Base-by-base conservation (phyloP, 148 eudicot genomes). In the Heliosperma pusillum region DNA sequence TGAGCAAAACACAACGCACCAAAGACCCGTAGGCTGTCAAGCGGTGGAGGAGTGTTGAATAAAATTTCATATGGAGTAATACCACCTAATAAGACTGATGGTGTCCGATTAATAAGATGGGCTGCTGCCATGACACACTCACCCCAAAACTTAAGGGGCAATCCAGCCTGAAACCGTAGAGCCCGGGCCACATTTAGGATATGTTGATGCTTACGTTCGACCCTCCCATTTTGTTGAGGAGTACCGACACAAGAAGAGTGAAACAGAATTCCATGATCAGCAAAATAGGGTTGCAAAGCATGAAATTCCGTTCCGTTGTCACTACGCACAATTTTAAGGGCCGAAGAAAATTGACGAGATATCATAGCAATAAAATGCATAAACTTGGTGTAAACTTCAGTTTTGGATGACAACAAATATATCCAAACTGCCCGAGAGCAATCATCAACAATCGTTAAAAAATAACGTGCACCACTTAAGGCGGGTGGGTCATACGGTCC, bases 131-230 rank as follows among this genome's bases (percentile, higher is more conserved):
- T n/a, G n/a, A n/a, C n/a, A 61, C 26, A 62, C 11, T 62, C 66
- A 21, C 66, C 66, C 66, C 66, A 62, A 22, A 62, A 62, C n/a
- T 8, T 6, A 20, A 62, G 26, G 66, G 66, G 66, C 7, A 62
- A 15, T 1, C 30, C 30, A 10, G 11, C 30, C 15, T 22, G 30
- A 22, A 62, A 62, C 27, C 29, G 29, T 21, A 62, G n/a, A 15
- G 25, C 9, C 12, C 27, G 22, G 9, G n/a, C 62, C 7, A 58
- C 62, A 58, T 58, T 58, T 6, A 58, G 24, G 15, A 58, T 58
- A 58, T 58, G 24, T 10, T 16, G n/a, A 58, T 58, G 62, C 24
- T 58, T 58, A 21, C 62, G 62, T 16, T 58, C 62, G 24, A 58
- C n/a, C 13, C 62, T 10, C 12, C 61, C 19, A 57, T 57, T 57